These are phyloP conservation scores for Protomyces gravidus DNA, from an alignment of 1,139 yeast genomes.

Conservation along the genomic window DNA sequence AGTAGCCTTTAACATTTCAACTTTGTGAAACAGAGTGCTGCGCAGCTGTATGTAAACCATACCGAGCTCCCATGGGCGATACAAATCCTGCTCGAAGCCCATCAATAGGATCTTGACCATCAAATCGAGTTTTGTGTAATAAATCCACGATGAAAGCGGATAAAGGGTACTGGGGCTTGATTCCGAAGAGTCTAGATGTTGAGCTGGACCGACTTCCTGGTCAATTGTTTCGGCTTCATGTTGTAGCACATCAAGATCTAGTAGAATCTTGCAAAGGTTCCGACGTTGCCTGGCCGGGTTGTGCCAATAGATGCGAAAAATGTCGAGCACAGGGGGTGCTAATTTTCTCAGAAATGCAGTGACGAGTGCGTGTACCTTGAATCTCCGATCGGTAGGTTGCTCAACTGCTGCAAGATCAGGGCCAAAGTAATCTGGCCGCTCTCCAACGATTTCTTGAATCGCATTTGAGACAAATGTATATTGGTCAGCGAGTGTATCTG, in stretches of 20 bases:
- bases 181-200: no score
- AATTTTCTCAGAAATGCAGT: constrained; percentile 2
- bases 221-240: constrained; percentile 41
- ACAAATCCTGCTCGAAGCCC: constrained; percentile 74
- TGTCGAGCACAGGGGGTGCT: constrained; percentile 37
- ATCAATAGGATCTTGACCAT: constrained; percentile 70
- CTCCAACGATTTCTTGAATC: constrained; percentile 17
- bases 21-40: no score
- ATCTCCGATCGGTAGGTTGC: constrained; percentile 6
- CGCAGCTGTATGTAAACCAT: constrained; percentile 61
- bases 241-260: constrained; percentile 76
- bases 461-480: constrained; percentile 8
- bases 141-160: constrained; percentile 67
- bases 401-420: constrained; percentile 5
- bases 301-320: constrained; percentile 57
- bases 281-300: constrained; percentile 84
- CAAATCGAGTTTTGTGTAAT: constrained; percentile 56
- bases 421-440: constrained; percentile 19
- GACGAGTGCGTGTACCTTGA: constrained; percentile 5
- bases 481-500: constrained; percentile 4
- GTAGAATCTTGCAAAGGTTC: constrained; percentile 52
- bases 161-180: constrained; percentile 42
- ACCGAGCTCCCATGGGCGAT: constrained; percentile 65
- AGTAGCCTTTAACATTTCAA: no score
- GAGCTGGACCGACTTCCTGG: constrained; percentile 28